phyloP scores from a whole-genome alignment of 2,329 filamentous ascomycete species.

The Orbilia javanica region DNA sequence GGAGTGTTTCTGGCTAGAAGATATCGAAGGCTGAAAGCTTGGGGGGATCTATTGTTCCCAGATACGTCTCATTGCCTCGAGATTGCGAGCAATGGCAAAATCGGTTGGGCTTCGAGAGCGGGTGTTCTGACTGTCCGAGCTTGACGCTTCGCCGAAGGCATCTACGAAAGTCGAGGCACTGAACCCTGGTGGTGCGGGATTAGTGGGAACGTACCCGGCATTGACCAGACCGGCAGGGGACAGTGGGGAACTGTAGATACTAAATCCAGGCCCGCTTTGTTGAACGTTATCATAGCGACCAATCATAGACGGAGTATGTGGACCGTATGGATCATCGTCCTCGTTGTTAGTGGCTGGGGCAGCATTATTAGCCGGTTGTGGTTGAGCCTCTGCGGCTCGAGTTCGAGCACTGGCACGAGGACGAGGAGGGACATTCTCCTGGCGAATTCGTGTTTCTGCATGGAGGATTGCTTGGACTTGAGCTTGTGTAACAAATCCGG shows the following conservation, averaged over 20 bases:
- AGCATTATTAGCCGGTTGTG: not conserved
- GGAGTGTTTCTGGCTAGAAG: not conserved
- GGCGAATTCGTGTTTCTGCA: not conserved
- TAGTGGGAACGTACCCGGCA: not conserved
- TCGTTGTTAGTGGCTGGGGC: not conserved
- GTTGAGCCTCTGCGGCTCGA: not conserved
- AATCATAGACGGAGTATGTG: not conserved
- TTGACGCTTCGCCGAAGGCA: not conserved
- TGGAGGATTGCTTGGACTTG: not conserved
- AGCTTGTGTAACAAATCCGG: not conserved
- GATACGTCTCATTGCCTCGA: not conserved
- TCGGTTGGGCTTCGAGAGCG: not conserved
- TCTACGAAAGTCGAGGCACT: not conserved
- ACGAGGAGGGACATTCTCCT: conserved; percentile 17
- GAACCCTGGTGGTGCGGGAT: conserved; percentile 22
- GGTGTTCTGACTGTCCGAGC: not conserved
- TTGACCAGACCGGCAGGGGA: conserved; percentile 21
- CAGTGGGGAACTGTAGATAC: conserved; percentile 11
- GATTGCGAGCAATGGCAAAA: not conserved
- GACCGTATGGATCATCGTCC: not conserved
- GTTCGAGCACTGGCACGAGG: not conserved
- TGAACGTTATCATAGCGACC: not conserved
- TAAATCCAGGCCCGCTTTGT: not conserved
- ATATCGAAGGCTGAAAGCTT: not conserved
- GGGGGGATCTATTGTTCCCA: conserved; percentile 6